phyloP scores from a whole-genome alignment of 2,329 filamentous ascomycete species.

The Pseudogymnoascus sp. region DNA sequence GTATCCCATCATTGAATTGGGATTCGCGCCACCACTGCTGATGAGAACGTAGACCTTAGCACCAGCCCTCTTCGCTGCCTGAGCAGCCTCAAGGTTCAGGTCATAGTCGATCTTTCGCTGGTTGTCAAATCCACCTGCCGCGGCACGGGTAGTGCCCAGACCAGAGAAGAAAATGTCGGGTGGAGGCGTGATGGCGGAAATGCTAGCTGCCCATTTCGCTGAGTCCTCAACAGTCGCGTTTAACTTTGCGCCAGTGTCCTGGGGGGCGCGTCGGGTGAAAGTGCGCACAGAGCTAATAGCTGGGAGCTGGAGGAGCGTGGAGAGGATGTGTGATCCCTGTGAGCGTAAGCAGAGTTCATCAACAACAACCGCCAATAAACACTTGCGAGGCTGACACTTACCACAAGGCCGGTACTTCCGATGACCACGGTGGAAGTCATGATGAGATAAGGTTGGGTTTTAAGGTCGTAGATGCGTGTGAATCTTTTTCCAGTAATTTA shows the following conservation, averaged over 20 bases:
- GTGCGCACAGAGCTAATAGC: conserved; percentile 45
- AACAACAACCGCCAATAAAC: neutral
- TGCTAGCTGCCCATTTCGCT: conserved; percentile 56
- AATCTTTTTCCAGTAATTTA: neutral
- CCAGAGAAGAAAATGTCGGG: conserved; percentile 66
- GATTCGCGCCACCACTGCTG: conserved; percentile 38
- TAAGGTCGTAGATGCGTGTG: neutral
- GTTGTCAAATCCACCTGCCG: conserved; percentile 66
- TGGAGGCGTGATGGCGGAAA: conserved; percentile 47
- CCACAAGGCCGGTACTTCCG: conserved; percentile 42
- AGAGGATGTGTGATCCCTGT: conserved; percentile 65
- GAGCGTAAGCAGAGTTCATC: conserved; percentile 1
- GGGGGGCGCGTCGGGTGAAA: conserved; percentile 59
- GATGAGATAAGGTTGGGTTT: conserved; percentile 10
- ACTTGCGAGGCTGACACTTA: conserved; percentile 26
- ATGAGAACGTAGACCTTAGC: conserved; percentile 54
- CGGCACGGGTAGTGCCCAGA: conserved; percentile 70
- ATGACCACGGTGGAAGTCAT: conserved; percentile 40
- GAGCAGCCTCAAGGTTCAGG: conserved; percentile 71
- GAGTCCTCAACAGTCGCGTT: conserved; percentile 61
- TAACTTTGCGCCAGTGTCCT: conserved; percentile 47
- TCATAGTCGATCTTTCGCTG: conserved; percentile 88
- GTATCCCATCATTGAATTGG: conserved; percentile 48
- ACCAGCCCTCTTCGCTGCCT: conserved; percentile 65
- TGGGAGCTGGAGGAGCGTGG: conserved; percentile 49